Evolutionary conservation across 2,329 filamentous ascomycete genomes (phyloP), one percentile per base, ranked within the genome.

Genomic region (Zasmidium citrigriseum): DNA sequence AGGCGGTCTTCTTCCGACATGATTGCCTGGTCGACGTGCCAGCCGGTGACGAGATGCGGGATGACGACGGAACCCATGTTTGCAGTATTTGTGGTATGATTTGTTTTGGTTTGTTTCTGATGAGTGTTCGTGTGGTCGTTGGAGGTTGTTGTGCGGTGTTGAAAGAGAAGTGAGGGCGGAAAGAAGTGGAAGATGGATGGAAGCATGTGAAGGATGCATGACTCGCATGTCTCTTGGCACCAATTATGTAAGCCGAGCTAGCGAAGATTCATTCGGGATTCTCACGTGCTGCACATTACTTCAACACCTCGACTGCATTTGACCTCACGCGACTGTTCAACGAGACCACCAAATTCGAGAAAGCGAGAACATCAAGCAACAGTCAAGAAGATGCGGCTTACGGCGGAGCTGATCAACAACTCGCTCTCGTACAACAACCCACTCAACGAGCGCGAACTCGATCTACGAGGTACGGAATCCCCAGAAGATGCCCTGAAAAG

Each of bases 391-490:
- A 98, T 99, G 95, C 89, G 93, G 83, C 87, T 99, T 80, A 97
- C 93, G 64, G 88, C 91, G 68, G 95, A 98, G 77, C 87, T 98
- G 72, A 96, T 99, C 80, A 86, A 91, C 78, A 88, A 86, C 77
- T 96, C 95, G 74, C 89, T 96, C 68, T 97, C 93, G 76, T 99
- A 97, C 84, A 89, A 98, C 79, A 99, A 98, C 80, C 93, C 93
- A 76, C 86, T 99, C 77, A 96, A 95, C 81, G 95, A 99, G 85
- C 91, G 95, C 78, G 95, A 99, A 86, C 87, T 99, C 77, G 93
- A 98, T 83, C 91, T 99, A 72, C 88, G 95, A 96, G 95, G 95
- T 98, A 90, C 87, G 92, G 59, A 86, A 64, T 62, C 69, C 63
- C 64, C 64, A 62, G 58, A 55, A 46, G 59, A 66, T 72, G 69